Conservation (phyloP, 208 protist genomes). For the Leishmania turanica region DNA sequence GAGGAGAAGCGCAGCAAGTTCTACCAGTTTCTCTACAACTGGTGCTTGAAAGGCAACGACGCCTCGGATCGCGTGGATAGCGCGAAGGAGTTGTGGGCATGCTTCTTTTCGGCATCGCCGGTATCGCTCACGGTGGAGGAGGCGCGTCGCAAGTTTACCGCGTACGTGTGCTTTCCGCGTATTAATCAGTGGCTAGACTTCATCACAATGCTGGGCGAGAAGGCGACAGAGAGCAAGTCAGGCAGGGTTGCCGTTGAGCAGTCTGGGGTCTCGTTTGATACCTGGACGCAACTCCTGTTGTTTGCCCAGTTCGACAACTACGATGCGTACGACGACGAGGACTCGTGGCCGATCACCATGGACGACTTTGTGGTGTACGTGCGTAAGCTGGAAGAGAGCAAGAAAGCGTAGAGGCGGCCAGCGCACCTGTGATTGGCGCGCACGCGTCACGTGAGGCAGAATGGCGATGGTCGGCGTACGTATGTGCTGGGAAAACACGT, state of each 20-base stretch:
- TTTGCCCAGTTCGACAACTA: constrained; percentile 61
- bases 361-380: constrained; percentile 81
- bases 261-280: constrained; percentile 49
- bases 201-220: constrained; percentile 26
- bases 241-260: constrained; percentile 22
- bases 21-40: constrained; percentile 68
- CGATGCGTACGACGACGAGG: constrained; percentile 59
- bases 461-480: too few species aligned
- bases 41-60: constrained; percentile 39
- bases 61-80: constrained; percentile 33
- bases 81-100: constrained; percentile 73
- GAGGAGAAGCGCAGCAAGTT: constrained; percentile 42
- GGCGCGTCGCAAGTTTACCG: constrained; percentile 26
- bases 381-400: constrained; percentile 11
- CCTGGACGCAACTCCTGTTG: constrained; percentile 73
- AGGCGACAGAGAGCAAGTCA: constrained; percentile 12
- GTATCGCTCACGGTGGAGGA: constrained; percentile 27
- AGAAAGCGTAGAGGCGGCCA: constrained; percentile 3
- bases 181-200: constrained; percentile 66
- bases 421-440: neutral
- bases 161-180: constrained; percentile 50
- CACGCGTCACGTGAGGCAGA: neutral
- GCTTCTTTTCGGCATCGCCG: constrained; percentile 46
- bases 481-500: too few species aligned
- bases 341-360: constrained; percentile 80